phyloP scores from a whole-genome alignment of 805 yeast genomes.

The Wilhelminamyces savonicus region DNA sequence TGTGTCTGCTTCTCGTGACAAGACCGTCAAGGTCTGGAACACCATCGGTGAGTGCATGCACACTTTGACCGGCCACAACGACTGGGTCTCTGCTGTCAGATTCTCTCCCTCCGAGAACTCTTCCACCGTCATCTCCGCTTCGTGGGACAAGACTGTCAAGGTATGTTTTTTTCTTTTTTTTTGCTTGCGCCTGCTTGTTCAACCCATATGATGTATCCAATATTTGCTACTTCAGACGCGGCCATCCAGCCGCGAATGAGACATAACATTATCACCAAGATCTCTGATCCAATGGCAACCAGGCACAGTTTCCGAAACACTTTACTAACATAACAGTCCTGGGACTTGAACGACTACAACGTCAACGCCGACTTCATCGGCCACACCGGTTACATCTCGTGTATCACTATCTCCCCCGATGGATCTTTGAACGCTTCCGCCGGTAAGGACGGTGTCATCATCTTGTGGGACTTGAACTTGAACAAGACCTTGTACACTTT shows the following conservation, averaged over 20 bases:
- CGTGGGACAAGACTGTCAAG: conserved; percentile 98
- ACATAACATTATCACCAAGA: conserved; percentile 95
- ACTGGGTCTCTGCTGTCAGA: conserved; percentile 99
- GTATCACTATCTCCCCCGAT: conserved; percentile 98
- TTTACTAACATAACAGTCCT: conserved; percentile 67
- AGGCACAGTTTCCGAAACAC: too few relatives aligned
- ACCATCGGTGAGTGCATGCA: conserved; percentile 95
- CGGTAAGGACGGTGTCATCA: conserved; percentile 98
- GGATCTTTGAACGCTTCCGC: conserved; percentile 99
- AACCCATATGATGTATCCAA: conserved; percentile 69
- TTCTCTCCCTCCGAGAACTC: conserved; percentile 81
- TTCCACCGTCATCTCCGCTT: conserved; percentile 88
- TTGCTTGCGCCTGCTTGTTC: too few relatives aligned
- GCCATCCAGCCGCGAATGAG: conserved; percentile 74
- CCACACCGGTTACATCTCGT: conserved; percentile 98
- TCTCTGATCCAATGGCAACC: conserved; percentile 65
- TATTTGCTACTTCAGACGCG: conserved; percentile 99
- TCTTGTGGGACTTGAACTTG: conserved; percentile 94
- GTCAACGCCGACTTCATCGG: conserved; percentile 96
- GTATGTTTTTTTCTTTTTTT: conserved; percentile 55
- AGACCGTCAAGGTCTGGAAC: conserved; percentile 99
- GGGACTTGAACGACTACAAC: conserved; percentile 84
- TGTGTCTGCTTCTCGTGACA: conserved; percentile 98
- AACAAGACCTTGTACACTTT: conserved; percentile 87
- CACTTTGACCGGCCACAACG: conserved; percentile 92